Evolutionary conservation across 768 basidiomycete species (phyloP).

Genomic region (Lentinus brumalis): DNA sequence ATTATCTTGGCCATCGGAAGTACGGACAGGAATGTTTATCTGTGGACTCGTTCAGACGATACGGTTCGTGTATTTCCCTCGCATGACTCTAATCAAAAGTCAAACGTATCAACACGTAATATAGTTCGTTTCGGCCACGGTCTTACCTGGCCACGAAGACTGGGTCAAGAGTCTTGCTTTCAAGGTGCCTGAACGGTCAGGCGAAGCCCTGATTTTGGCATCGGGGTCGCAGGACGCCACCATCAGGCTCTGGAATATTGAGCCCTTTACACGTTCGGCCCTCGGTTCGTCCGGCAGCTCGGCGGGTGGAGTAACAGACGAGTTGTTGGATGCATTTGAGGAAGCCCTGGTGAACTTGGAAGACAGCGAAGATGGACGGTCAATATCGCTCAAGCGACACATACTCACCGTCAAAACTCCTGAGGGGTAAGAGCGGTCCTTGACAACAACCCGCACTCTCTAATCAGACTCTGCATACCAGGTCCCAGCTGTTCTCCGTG

Average conservation of each 20-base stretch:
- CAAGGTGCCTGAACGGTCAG: slow-evolving; percentile 34
- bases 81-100: neutral
- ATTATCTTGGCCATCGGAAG: slow-evolving; percentile 77
- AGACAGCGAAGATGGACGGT: slow-evolving; percentile 75
- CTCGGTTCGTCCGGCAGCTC: slow-evolving; percentile 13
- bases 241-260: slow-evolving; percentile 90
- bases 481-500: slow-evolving; percentile 63
- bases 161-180: slow-evolving; percentile 90
- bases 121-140: slow-evolving; percentile 62
- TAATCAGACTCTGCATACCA: slow-evolving; percentile 21
- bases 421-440: slow-evolving; percentile 34
- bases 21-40: slow-evolving; percentile 79
- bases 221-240: slow-evolving; percentile 96
- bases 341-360: slow-evolving; percentile 70
- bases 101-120: neutral
- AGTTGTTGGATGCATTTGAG: slow-evolving; percentile 87
- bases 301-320: slow-evolving; percentile 52
- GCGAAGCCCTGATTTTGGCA: slow-evolving; percentile 69
- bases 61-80: slow-evolving; percentile 35
- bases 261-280: slow-evolving; percentile 40
- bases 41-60: slow-evolving; percentile 71
- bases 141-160: slow-evolving; percentile 87
- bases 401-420: slow-evolving; percentile 63
- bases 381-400: slow-evolving; percentile 89
- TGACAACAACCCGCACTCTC: neutral